Base-by-base conservation (phyloP, 2,329 filamentous ascomycete genomes). In the Myriosclerotinia scirpicola region DNA sequence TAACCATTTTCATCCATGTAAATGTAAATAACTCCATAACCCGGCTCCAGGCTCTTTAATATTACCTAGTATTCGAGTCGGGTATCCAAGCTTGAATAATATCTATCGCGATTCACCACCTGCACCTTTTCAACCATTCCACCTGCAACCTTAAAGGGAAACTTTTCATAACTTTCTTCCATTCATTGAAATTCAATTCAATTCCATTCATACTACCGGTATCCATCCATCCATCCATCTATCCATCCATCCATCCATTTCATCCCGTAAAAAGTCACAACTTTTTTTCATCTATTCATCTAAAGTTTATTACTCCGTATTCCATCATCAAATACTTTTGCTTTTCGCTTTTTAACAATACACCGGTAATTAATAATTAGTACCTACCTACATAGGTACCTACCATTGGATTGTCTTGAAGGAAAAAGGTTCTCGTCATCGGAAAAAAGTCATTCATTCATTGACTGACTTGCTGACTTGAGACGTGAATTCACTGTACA, bases 1-100 rank as follows among this genome's bases (percentile, higher is more conserved):
- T 15, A 64, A 64, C 50, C 20, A n/a, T 5, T 3, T 2, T 20
- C 2, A 54, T 46, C 60, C 60, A 54, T 64, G 60, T 34, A 64
- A 64, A 54, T 54, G 61, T 64, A 64, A 64, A 64, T 64, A 63
- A 63, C 38, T 54, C 34, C 36, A 7, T 34, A n/a, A n/a, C n/a
- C n/a, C n/a, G n/a, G n/a, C n/a, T n/a, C n/a, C n/a, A n/a, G n/a
- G n/a, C n/a, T n/a, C n/a, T n/a, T n/a, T n/a, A n/a, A n/a, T n/a
- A n/a, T n/a, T n/a, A n/a, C n/a, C n/a, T n/a, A n/a, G n/a, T n/a
- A n/a, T n/a, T n/a, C n/a, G n/a, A n/a, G n/a, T n/a, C n/a, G n/a
- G n/a, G n/a, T n/a, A n/a, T n/a, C n/a, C n/a, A n/a, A n/a, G n/a
- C n/a, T n/a, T n/a, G n/a, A n/a, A n/a, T n/a, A n/a, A 26, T 26